A percentile compares a stretch with the other conserved stretches of the same genome.
phyloP scores from a whole-genome alignment of 257 asterid genomes.

The Thymus quinquecostatus region DNA sequence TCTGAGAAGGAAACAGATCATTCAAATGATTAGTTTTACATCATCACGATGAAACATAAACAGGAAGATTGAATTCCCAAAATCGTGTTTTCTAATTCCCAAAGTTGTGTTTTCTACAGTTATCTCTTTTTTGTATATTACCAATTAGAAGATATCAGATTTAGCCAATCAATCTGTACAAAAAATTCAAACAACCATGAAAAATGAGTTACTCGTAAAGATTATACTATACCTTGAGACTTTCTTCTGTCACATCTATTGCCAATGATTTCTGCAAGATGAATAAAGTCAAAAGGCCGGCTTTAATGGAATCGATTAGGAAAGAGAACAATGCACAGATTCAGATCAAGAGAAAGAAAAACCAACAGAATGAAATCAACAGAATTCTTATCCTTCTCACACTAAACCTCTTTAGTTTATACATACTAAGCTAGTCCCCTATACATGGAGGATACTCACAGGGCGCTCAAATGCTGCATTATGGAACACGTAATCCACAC shows the following conservation, averaged over 20 bases:
- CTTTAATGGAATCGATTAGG: constrained; percentile 15
- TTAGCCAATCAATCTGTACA: constrained; percentile 6
- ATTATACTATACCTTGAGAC: constrained; percentile 72
- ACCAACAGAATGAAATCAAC: neutral
- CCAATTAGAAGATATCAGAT: constrained; percentile 19
- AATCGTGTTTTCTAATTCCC: neutral
- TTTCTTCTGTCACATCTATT: constrained; percentile 80
- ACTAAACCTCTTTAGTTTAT: neutral
- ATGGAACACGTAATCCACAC: constrained; percentile 95
- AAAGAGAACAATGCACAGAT: neutral
- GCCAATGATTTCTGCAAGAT: constrained; percentile 85
- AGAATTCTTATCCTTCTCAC: constrained; percentile 2
- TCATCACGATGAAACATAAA: constrained; percentile 16
- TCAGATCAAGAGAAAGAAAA: neutral
- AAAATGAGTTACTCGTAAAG: constrained; percentile 28
- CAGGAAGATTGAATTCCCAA: neutral
- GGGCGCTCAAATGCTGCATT: constrained; percentile 99
- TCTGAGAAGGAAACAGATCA: constrained; percentile 55
- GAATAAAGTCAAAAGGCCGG: constrained; percentile 39
- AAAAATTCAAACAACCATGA: constrained; percentile 23
- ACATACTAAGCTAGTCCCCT: neutral
- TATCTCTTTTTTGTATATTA: neutral
- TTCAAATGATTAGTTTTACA: constrained; percentile 20
- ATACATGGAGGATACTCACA: constrained; percentile 49
- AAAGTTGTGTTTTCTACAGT: neutral